Evolutionary conservation across 2,329 filamentous ascomycete genomes (phyloP), one percentile per base, ranked within the genome.

Genomic region (Fusarium staphyleae): DNA sequence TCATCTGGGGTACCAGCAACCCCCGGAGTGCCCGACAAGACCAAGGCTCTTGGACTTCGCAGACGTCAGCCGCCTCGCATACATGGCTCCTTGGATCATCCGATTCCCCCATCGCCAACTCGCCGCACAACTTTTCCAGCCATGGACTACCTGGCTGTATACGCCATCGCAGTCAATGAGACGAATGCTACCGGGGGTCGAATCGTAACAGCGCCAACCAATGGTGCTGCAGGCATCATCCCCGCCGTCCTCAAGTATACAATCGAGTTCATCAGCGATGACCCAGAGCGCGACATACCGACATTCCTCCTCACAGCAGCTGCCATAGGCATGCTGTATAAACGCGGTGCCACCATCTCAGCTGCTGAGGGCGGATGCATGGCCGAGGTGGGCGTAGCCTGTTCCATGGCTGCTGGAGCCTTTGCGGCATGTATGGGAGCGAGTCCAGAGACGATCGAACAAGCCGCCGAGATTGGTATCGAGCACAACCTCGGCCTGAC

Each of bases 331-430:
- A 81, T 81, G 78, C 72, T 81, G 16, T 81, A 80, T 70, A 81
- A 81, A 70, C 77, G 78, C 14, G 78, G 78, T 3, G 78, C 78
- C 0, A 81, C 78, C 15, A 81, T 81, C 54, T 80, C 78, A 0
- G 78, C 78, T 0, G 78, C 78, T 2, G 78, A 81, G 57, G 78
- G 78, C 32, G 78, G 78, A 0, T 81, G 78, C 66, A 81, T 81
- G 78, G 78, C 78, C n/a, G 78, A 81, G 57, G 78, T 81, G 1
- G 78, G 78, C 19, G 78, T 81, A 1, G 78, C 78, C 3, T 81
- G 78, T 57, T 79, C 77, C 18, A 81, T 81, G 78, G 78, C 78
- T 0, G 78, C 78, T 0, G 78, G 76, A 1, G 78, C 78, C 0
- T 81, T 81, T 45, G 78, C 78, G 0, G 78, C 78, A 0, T 80